phyloP scores from a whole-genome alignment of 2,329 filamentous ascomycete species.

The Stemphylium lycopersici region DNA sequence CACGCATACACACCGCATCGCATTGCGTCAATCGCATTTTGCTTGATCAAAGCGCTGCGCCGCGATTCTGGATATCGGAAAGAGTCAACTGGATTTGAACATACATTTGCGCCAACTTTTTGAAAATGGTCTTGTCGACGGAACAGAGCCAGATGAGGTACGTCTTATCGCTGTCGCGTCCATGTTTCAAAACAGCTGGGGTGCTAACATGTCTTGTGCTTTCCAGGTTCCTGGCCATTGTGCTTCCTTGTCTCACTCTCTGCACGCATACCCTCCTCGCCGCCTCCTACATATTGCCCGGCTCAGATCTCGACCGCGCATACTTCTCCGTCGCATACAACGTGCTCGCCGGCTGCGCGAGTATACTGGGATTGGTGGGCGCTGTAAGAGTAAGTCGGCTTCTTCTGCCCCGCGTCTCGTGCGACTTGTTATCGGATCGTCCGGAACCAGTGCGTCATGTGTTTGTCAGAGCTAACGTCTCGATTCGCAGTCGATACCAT shows the following conservation, averaged over 20 bases:
- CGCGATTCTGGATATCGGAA: neutral
- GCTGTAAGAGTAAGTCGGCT: conserved; percentile 49
- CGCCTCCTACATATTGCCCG: conserved; percentile 28
- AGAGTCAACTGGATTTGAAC: neutral
- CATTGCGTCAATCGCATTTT: neutral
- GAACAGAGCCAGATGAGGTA: conserved; percentile 18
- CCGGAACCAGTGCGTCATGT: neutral
- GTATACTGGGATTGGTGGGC: conserved; percentile 52
- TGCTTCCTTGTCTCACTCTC: conserved; percentile 36
- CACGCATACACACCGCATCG: neutral
- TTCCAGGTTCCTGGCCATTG: conserved; percentile 35
- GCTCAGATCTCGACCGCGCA: conserved; percentile 36
- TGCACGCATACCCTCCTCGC: conserved; percentile 35
- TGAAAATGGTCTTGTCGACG: conserved; percentile 4
- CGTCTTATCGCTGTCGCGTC: neutral
- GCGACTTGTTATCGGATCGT: neutral
- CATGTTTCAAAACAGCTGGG: neutral
- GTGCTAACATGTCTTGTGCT: conserved; percentile 2
- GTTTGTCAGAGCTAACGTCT: conserved; percentile 19
- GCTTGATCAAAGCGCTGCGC: neutral
- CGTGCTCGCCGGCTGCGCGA: conserved; percentile 48
- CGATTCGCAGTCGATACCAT: conserved; percentile 26
- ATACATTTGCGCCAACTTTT: neutral
- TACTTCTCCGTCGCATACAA: conserved; percentile 48
- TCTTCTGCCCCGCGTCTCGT: conserved; percentile 1